A percentile compares a stretch with the other conserved stretches of the same genome.
Evolutionary conservation across 768 basidiomycete species (phyloP).

Genomic region (Lactifluus volemus): DNA sequence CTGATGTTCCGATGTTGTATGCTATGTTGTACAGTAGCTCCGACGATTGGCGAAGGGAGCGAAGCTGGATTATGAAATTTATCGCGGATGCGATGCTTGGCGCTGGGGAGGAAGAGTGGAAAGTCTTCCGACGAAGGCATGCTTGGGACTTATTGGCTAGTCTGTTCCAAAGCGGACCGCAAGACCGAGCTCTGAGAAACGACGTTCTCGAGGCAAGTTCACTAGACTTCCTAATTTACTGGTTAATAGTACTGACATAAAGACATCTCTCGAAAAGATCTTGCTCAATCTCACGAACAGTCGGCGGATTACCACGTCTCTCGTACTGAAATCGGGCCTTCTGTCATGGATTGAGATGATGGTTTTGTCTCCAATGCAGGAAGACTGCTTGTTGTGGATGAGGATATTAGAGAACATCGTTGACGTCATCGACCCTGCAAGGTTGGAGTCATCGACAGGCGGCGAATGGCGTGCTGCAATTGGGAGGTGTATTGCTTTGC

Average conservation of each 20-base stretch:
- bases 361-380: constrained; percentile 25
- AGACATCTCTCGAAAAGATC: constrained; percentile 35
- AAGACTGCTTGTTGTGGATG: constrained; percentile 21
- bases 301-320: constrained; percentile 54
- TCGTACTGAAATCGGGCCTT: constrained; percentile 63
- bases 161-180: constrained; percentile 58
- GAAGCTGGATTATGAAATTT: constrained; percentile 83
- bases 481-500: constrained; percentile 39
- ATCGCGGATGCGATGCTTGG: constrained; percentile 73
- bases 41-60: constrained; percentile 79
- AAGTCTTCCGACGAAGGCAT: constrained; percentile 66
- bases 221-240: not conserved
- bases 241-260: not conserved
- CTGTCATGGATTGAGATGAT: constrained; percentile 82
- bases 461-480: constrained; percentile 55
- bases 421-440: constrained; percentile 36
- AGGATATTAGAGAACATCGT: constrained; percentile 29
- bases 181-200: constrained; percentile 43
- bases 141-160: constrained; percentile 86
- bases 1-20: constrained; percentile 88
- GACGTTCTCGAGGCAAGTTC: constrained; percentile 58
- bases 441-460: constrained; percentile 43
- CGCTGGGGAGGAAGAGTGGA: constrained; percentile 59
- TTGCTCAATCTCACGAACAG: constrained; percentile 69
- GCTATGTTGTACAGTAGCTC: constrained; percentile 72